A percentile compares a stretch with the other conserved stretches of the same genome.
Conservation (phyloP, 176 grass and related monocot genomes). For the Sorghum bicolor region Sorghum_bicolor_NCBIv3 NC_012873.2:67968501-67969000, state of each 20-base stretch:
- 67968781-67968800: conserved; percentile 88
- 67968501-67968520: conserved; percentile 52
- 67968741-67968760: conserved; percentile 66
- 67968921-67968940: too few relatives aligned
- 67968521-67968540: neutral
- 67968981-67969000: neutral
- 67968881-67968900: neutral
- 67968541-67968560: neutral
- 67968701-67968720: conserved; percentile 81
- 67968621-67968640: conserved; percentile 34
- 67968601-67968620: conserved; percentile 13
- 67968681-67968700: conserved; percentile 82
- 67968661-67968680: conserved; percentile 71
- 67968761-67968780: conserved; percentile 58
- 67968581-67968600: conserved; percentile 24
- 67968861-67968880: neutral
- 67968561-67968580: conserved; percentile 36
- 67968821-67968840: conserved; percentile 70
- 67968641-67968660: conserved; percentile 22
- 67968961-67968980: too few relatives aligned
- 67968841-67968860: conserved; percentile 64
- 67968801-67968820: conserved; percentile 46
- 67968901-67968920: too few relatives aligned
- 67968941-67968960: too few relatives aligned
- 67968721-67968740: conserved; percentile 84